Conservation (phyloP, 257 asterid genomes). For the Cinchona pubescens region DNA sequence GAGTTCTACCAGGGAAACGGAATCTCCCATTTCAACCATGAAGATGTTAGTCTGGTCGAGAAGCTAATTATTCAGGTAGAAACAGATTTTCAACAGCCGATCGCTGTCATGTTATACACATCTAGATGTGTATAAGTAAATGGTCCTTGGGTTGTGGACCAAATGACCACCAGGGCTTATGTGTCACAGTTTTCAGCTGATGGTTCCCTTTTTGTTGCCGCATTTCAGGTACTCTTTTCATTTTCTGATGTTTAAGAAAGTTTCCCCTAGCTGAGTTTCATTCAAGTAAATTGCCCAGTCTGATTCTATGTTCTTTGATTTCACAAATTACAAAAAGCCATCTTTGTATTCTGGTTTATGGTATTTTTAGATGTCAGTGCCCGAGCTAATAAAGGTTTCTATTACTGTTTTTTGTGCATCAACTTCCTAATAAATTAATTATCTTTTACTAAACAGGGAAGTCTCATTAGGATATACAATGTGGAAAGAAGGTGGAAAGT, state of each 20-base stretch:
- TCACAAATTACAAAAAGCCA: too few species aligned
- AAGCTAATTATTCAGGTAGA: constrained; percentile 58
- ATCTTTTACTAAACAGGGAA: constrained; percentile 52
- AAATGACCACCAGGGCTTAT: constrained; percentile 75
- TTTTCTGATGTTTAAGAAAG: too few species aligned
- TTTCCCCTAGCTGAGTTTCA: too few species aligned
- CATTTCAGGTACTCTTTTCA: constrained; percentile 99
- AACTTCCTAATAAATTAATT: neutral
- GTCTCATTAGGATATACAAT: constrained; percentile 74
- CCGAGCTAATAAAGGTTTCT: too few species aligned
- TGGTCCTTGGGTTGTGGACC: constrained; percentile 71
- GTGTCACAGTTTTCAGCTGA: constrained; percentile 82
- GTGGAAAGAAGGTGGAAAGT: constrained; percentile 90
- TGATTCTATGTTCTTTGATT: too few species aligned
- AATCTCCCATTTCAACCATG: constrained; percentile 47
- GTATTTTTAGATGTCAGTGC: too few species aligned
- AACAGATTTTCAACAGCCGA: constrained; percentile 73
- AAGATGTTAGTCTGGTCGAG: constrained; percentile 82
- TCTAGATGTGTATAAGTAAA: constrained; percentile 63
- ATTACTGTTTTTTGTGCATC: too few species aligned
- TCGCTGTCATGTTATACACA: constrained; percentile 65
- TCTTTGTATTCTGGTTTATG: too few species aligned
- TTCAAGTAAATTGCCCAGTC: too few species aligned
- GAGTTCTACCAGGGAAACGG: constrained; percentile 45
- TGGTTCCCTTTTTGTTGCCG: constrained; percentile 85